These are phyloP conservation scores for Pinus taeda DNA, from an alignment of 75 land plant genomes.

Conservation along the genomic window DNA sequence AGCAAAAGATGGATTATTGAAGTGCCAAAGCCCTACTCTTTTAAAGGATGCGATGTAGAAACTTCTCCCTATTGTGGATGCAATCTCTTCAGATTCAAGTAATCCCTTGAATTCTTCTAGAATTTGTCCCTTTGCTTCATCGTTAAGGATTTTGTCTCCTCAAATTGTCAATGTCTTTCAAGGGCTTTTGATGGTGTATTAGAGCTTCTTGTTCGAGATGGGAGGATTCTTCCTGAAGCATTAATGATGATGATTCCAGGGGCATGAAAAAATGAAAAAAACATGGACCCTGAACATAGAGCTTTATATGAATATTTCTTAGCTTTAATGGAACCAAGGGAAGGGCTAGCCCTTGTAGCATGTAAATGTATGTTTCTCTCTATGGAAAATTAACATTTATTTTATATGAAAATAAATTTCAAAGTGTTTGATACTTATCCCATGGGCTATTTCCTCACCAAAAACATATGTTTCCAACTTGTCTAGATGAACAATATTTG, in stretches of 20 bases:
- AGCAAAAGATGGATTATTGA: constrained; percentile 92
- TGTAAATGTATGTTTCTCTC: constrained; percentile 38
- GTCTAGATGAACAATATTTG: neutral
- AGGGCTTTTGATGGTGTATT: constrained; percentile 18
- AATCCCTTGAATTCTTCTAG: neutral
- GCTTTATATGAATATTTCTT: constrained; percentile 97
- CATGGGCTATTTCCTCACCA: too few relatives aligned
- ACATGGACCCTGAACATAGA: constrained; percentile 89
- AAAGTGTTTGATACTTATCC: too few relatives aligned
- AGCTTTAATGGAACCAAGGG: constrained; percentile 97
- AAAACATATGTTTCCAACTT: neutral
- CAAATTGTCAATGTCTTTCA: constrained; percentile 15
- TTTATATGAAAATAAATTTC: neutral
- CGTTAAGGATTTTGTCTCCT: neutral
- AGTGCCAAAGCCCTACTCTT: constrained; percentile 73
- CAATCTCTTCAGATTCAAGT: constrained; percentile 98
- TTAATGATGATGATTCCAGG: constrained; percentile 84
- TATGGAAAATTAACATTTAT: neutral
- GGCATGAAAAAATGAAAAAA: constrained; percentile 96
- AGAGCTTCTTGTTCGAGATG: too few relatives aligned
- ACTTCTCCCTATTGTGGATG: constrained; percentile 95
- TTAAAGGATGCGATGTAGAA: constrained; percentile 85
- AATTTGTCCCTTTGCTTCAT: neutral
- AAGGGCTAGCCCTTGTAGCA: constrained; percentile 96
- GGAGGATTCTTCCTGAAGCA: too few relatives aligned